Evolutionary conservation across 768 basidiomycete genomes (phyloP), one percentile per base, ranked within the genome.

Genomic region (Amanita brunnescens): DNA sequence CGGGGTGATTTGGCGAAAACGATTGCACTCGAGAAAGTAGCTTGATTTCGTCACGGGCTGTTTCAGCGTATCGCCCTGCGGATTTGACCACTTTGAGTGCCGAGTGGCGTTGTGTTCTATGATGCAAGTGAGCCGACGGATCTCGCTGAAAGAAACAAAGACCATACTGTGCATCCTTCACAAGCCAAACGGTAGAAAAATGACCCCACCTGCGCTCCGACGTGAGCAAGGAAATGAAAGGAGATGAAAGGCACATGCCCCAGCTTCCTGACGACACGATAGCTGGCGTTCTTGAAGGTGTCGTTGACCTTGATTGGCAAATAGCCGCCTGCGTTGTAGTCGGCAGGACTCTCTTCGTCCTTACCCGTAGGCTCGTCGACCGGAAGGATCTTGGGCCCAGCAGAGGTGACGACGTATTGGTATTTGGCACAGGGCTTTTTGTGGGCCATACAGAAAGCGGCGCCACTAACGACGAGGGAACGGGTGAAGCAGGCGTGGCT

Each of bases 11-110:
- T n/a, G 81, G 85, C 62, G 80, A 85, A 64, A 79, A 76, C 16
- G 79, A 74, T 48, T 79, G 73, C 5, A 94, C 85, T 57, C 83
- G 83, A 55, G 83, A 79, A 35, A 93, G 78, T 30, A 97, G 79
- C 64, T 92, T 90, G 66, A 98, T 97, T 70, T 98, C 95, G 65
- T 98, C 95, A 46, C 87, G 80, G 24, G 95, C 95, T 4, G 95
- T 97, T 65, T 97, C 94, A 54, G 92, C 90, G 69, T 98, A 98
- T 57, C 93, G 85, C 20, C 83, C 81, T 18, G 92, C 94, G 24
- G 93, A 95, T 70, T 95, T 95, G 68, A 94, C 90, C 51, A 96
- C 85, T 67, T 96, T 96, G 63, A 96, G 79, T 13, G 92, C 92
- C 40, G 91, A 91, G 67, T 93, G 92, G 37, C 79, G 74, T 29